Conservation (phyloP, 305 asterid genomes). For the Fraxinus sp. region DNA sequence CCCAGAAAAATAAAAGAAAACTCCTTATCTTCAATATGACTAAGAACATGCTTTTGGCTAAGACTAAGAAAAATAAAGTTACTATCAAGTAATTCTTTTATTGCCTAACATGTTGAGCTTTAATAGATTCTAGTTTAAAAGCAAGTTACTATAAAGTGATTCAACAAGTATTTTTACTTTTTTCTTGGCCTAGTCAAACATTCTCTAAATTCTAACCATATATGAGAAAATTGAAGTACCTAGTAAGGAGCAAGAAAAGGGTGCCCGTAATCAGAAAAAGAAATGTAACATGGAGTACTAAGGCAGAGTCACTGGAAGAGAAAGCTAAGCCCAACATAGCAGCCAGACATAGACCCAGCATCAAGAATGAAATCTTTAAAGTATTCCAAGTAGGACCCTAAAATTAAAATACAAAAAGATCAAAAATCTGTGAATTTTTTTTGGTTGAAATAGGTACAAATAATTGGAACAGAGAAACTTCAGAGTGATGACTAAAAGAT, state of each 20-base stretch:
- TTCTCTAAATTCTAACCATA: background rate
- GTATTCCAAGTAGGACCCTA: conserved; percentile 94
- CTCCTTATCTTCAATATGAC: background rate
- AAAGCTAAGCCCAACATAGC: conserved; percentile 78
- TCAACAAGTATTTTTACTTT: background rate
- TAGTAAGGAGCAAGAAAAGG: conserved; percentile 74
- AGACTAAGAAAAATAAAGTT: background rate
- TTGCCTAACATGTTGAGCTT: background rate
- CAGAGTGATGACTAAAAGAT: conserved; percentile 14
- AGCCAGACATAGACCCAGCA: conserved; percentile 77
- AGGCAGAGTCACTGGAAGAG: conserved; percentile 63
- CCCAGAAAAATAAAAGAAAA: background rate
- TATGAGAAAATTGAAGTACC: conserved; percentile 31
- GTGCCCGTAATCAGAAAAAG: conserved; percentile 70
- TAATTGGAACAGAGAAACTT: background rate
- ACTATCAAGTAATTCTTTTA: background rate
- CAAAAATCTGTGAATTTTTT: conserved; percentile 10
- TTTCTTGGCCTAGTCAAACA: background rate
- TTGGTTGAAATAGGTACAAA: background rate
- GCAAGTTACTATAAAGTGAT: no score
- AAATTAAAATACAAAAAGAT: conserved; percentile 17
- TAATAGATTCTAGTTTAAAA: background rate
- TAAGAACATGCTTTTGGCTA: background rate
- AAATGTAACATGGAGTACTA: conserved; percentile 68
- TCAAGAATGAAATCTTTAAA: conserved; percentile 64